Base-by-base conservation (phyloP, 805 yeast species). In the Metschnikowia chrysomelidarum region DNA sequence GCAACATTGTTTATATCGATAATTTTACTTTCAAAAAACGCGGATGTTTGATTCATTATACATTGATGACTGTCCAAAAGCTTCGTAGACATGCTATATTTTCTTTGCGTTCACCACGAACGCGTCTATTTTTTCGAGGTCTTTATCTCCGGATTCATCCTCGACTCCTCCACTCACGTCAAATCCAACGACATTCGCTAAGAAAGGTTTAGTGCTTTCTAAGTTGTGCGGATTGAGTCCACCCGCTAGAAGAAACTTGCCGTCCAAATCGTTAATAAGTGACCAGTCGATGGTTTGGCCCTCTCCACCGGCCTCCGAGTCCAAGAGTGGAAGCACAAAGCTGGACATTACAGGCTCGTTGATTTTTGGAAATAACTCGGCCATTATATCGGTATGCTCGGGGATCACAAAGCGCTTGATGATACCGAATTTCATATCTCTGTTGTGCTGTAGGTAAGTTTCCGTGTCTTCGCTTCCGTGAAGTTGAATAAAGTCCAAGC, bases 121-220 rank as follows among this genome's bases (percentile, higher is more conserved):
- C 10, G 41, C 36, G 36, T 50, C 50, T 14, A 91, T 76, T 60
- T 88, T 91, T 1, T 36, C 54, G 30, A 65, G 50, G 56, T 88
- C 95, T 59, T 91, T 93, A 1, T 47, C 57, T 2, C 95, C 95
- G 27, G 76, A 54, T 0, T 82, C 77, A 17, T 59, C 50, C 55
- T 93, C 98, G 2, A 89, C 95, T 1, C 98, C 98, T 7, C 96
- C 88, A 51, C 95, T 82, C 5, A 93, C 98, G 60, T 91, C 98
- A 17, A 85, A 91, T 4, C 97, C 98, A 23, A 80, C 54, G n/a
- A 85, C 78, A 16, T 93, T 91, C 0, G 54, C 46, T 9, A 74
- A 56, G n/a, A 30, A 41, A 6, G 52, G 49, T 1, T 40, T 30
- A 0, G 95, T 94, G 2, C 56, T 54, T 0, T 40, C 38, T 5